Evolutionary conservation across 2,329 filamentous ascomycete genomes (phyloP).

Genomic region (Sporothrix luriei): DNA sequence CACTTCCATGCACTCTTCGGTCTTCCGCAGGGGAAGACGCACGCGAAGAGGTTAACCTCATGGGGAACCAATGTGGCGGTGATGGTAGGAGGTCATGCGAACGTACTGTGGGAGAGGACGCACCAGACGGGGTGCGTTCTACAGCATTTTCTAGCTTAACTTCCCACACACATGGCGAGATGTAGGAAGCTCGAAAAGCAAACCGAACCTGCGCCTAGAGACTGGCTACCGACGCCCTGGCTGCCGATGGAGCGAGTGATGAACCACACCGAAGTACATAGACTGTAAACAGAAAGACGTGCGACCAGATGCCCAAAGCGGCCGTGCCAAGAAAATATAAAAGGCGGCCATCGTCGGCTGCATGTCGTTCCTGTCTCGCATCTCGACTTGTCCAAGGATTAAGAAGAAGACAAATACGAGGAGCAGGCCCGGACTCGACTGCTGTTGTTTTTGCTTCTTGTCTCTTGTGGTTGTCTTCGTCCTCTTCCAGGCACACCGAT

Average conservation of each 20-base stretch:
- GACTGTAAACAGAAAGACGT: background rate
- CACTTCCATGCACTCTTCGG: background rate
- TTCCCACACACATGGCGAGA: background rate
- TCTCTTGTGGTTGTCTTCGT: background rate
- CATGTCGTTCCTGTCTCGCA: background rate
- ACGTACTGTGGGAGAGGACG: background rate
- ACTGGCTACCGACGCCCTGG: conserved; percentile 1
- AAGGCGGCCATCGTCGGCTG: background rate
- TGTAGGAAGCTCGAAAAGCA: background rate
- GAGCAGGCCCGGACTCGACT: conserved; percentile 14
- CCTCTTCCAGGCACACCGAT: background rate
- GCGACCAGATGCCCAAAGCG: background rate
- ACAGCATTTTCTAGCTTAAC: background rate
- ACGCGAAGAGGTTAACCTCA: background rate
- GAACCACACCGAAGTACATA: background rate
- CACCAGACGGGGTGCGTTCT: background rate
- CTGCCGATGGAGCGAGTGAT: background rate
- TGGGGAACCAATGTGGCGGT: background rate
- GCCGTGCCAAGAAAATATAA: conserved; percentile 28
- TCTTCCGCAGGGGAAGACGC: conserved; percentile 18
- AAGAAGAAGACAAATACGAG: background rate
- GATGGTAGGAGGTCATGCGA: background rate
- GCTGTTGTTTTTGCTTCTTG: conserved; percentile 1
- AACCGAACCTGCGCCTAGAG: background rate
- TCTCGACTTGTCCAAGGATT: background rate